Evolutionary conservation across 129 eudicot species (phyloP), one percentile per base, ranked within the genome.

Genomic region (Arctium minus): DNA sequence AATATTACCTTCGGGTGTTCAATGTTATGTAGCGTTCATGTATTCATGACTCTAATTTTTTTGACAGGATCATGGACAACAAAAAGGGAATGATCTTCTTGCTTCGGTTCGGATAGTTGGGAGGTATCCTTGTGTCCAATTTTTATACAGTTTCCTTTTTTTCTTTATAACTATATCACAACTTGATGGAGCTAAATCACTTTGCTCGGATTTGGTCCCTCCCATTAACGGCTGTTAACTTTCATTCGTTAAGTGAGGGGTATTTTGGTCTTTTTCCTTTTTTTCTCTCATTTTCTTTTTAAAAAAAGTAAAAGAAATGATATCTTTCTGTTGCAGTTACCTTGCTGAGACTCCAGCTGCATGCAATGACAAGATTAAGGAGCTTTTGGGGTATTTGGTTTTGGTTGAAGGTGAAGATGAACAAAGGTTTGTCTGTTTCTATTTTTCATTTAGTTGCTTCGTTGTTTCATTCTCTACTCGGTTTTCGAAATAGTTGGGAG

Each of bases 321-420:
- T 50, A 56, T 50, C 53, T 62, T 31, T 33, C 42, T 79, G 78
- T 81, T 81, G 76, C 84, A 94, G 99, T 83, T 96, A 96, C 83
- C 98, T 96, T 87, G 97, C 99, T 84, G 95, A 96, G 86, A 79
- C 94, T 36, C 98, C 98, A 3, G 38, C 75, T 73, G 99, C 99
- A 17, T 90, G 94, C 86, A 81, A 85, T 75, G 97, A 91, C 62
- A 91, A 90, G 82, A 92, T 93, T 22, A 81, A 68, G 83, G 95
- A 88, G 53, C 97, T 96, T 85, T 79, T 96, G 30, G 89, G 92
- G 40, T 96, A 88, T 83, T 85, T 96, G 98, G 89, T 96, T 32
- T 89, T 86, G 36, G 85, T 96, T 86, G 91, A 93, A 89, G 98
- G 98, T 80, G 93, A 85, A 86, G 92, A 93, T 80, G 99, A 93